Evolutionary conservation across 2,329 filamentous ascomycete species (phyloP).

Genomic region (Stromatinia cepivora): DNA sequence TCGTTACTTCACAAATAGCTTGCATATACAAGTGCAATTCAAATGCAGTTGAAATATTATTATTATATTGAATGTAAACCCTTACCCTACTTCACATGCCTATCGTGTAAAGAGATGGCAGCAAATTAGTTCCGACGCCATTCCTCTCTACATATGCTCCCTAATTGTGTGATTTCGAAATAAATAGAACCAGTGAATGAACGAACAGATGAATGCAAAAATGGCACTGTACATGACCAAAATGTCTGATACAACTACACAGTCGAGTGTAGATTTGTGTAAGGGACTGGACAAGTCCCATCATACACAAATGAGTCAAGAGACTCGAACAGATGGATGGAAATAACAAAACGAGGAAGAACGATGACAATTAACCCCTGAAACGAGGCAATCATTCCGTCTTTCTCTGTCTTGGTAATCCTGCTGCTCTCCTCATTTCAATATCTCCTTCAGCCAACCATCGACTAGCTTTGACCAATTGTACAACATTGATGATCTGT

Average conservation of each 20-base stretch:
- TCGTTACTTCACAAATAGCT: background rate
- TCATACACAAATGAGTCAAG: slow-evolving; percentile 22
- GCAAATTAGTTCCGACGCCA: slow-evolving; percentile 5
- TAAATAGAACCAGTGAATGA: slow-evolving; percentile 13
- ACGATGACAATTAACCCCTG: background rate
- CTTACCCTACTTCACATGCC: background rate
- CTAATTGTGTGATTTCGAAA: slow-evolving; percentile 15
- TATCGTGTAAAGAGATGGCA: slow-evolving; percentile 9
- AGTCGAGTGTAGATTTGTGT: slow-evolving; percentile 18
- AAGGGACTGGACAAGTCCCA: background rate
- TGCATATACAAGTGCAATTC: background rate
- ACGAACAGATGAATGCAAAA: slow-evolving; percentile 8
- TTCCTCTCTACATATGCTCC: slow-evolving; percentile 16
- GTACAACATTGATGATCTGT: slow-evolving; percentile 91
- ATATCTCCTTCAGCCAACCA: slow-evolving; percentile 93
- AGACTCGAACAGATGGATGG: slow-evolving; percentile 21
- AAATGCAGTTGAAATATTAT: background rate
- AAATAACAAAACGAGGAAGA: background rate
- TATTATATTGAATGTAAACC: background rate
- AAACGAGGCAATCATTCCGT: slow-evolving; percentile 27
- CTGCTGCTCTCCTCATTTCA: slow-evolving; percentile 57
- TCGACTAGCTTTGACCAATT: slow-evolving; percentile 88
- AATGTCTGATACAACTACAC: slow-evolving; percentile 24
- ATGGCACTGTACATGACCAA: slow-evolving; percentile 18
- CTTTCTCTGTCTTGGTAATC: slow-evolving; percentile 52